These are phyloP conservation scores for Didymella exigua DNA, from an alignment of 2,329 filamentous ascomycete species.

Conservation along the genomic window DNA sequence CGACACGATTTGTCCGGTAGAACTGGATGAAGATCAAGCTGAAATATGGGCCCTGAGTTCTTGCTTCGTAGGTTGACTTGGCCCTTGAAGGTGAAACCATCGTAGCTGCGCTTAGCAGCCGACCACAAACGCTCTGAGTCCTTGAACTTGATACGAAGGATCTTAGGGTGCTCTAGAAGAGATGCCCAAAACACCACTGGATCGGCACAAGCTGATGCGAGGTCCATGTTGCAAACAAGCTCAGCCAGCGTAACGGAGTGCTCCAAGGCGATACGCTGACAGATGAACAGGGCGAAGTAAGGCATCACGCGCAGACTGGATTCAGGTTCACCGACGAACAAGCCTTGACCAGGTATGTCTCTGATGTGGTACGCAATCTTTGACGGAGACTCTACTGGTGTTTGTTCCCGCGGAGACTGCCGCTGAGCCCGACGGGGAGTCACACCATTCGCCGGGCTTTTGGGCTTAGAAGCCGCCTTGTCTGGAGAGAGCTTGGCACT, in stretches of 20 bases:
- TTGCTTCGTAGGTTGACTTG: conserved; percentile 28
- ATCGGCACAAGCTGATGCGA: conserved; percentile 8
- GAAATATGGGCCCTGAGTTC: conserved; percentile 28
- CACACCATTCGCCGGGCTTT: neutral
- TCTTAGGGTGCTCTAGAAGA: conserved; percentile 13
- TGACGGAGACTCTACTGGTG: conserved; percentile 18
- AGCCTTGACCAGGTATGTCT: conserved; percentile 31
- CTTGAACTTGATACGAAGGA: conserved; percentile 3
- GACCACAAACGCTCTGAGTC: conserved; percentile 35
- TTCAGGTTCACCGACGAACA: conserved; percentile 35
- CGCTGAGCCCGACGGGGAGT: neutral
- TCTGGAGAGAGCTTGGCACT: neutral
- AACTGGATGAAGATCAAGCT: conserved; percentile 33
- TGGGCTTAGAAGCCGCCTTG: neutral
- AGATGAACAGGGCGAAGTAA: conserved; percentile 45
- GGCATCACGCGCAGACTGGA: conserved; percentile 22
- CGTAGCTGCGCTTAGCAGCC: conserved; percentile 25
- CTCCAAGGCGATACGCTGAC: conserved; percentile 33
- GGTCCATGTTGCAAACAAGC: conserved; percentile 21
- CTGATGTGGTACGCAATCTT: conserved; percentile 34
- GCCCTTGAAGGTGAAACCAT: conserved; percentile 45
- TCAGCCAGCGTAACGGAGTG: conserved; percentile 17
- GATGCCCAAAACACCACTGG: conserved; percentile 30
- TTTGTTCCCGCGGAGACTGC: neutral
- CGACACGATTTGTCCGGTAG: conserved; percentile 42